phyloP scores from a whole-genome alignment of 1,284 basidiomycete species.

The Cryptococcus sp. region DNA sequence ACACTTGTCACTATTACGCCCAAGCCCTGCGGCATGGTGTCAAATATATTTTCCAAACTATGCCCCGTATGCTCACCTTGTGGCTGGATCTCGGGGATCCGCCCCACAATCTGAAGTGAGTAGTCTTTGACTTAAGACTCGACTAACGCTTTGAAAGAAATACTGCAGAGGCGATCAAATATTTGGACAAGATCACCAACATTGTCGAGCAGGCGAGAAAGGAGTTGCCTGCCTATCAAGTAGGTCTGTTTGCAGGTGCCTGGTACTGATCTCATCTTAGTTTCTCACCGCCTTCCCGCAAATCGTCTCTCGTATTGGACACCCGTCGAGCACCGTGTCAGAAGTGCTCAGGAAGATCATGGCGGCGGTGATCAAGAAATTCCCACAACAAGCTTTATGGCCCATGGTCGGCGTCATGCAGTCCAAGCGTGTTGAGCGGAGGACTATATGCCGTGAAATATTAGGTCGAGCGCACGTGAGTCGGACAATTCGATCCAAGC shows the following conservation, averaged over 20 bases:
- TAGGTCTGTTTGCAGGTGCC: constrained; percentile 31
- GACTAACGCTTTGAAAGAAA: background rate
- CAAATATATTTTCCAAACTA: constrained; percentile 95
- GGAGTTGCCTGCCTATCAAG: constrained; percentile 74
- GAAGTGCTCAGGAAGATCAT: constrained; percentile 70
- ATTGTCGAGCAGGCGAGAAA: constrained; percentile 64
- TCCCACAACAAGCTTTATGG: constrained; percentile 93
- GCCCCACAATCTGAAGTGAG: constrained; percentile 39
- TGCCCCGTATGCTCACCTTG: constrained; percentile 89
- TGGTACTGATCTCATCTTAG: constrained; percentile 55
- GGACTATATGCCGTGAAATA: constrained; percentile 44
- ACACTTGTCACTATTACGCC: constrained; percentile 65
- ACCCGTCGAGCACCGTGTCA: constrained; percentile 71
- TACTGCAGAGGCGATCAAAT: constrained; percentile 10
- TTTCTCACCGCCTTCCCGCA: constrained; percentile 98
- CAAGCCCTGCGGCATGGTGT: constrained; percentile 80
- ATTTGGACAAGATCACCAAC: constrained; percentile 55
- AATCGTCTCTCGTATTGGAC: constrained; percentile 90
- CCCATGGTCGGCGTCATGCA: constrained; percentile 85
- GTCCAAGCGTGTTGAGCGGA: constrained; percentile 71
- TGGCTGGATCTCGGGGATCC: constrained; percentile 92
- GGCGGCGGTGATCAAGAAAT: constrained; percentile 69
- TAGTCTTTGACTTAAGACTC: background rate
- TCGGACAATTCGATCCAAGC: background rate
- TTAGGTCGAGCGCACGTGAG: constrained; percentile 45